A percentile compares a stretch with the other conserved stretches of the same genome.
Conservation (phyloP, 2,329 filamentous ascomycete species). For the Neoscytalidium dimidiatum region DNA sequence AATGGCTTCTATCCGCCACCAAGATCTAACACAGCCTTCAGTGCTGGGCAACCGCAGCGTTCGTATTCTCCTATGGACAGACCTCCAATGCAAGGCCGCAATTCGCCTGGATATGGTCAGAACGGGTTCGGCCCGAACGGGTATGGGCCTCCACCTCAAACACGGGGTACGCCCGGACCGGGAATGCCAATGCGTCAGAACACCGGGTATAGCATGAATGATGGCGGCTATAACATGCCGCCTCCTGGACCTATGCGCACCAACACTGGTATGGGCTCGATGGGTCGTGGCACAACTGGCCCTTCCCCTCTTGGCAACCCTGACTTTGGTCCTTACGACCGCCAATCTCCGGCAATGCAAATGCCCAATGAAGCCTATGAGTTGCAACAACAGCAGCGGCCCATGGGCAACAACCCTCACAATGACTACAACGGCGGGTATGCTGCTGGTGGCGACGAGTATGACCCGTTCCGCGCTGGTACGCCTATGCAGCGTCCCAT, state of each 20-base stretch:
- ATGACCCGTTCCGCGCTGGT: conserved; percentile 11
- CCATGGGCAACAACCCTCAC: neutral
- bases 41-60: neutral
- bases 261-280: conserved; percentile 13
- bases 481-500: neutral
- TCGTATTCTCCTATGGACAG: conserved; percentile 29
- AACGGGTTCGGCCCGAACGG: conserved; percentile 16
- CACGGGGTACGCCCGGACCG: conserved; percentile 32
- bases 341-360: conserved; percentile 29
- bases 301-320: neutral
- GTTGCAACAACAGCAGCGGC: conserved; percentile 12
- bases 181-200: conserved; percentile 25
- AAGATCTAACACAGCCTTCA: conserved; percentile 11
- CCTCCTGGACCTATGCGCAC: conserved; percentile 12
- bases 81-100: conserved; percentile 25
- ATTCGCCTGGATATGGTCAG: conserved; percentile 14
- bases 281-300: conserved; percentile 2
- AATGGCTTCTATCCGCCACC: conserved; percentile 5
- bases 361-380: conserved; percentile 12
- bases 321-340: conserved; percentile 3
- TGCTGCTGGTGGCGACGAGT: neutral
- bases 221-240: conserved; percentile 2
- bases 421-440: conserved; percentile 1
- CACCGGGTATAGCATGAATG: conserved; percentile 25
- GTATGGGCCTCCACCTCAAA: conserved; percentile 31